phyloP scores from a whole-genome alignment of 2,329 filamentous ascomycete genomes.

The Pseudocercospora ulei region DNA sequence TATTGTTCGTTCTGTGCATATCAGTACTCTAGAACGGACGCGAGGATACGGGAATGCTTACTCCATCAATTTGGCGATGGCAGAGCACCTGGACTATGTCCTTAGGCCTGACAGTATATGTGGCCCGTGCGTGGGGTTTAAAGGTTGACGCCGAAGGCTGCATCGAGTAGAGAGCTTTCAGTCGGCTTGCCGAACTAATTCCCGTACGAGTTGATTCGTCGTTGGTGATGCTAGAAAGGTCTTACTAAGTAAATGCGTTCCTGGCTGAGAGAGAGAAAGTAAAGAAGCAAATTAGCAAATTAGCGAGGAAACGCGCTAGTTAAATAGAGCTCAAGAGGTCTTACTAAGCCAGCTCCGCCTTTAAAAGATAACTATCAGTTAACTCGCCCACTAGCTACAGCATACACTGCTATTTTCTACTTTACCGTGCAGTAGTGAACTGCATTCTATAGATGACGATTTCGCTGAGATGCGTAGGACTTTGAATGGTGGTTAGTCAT shows the following conservation, averaged over 20 bases:
- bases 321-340: conserved; percentile 4
- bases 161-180: no score
- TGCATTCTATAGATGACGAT: no score
- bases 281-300: background rate
- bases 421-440: no score
- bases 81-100: conserved; percentile 27
- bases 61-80: conserved; percentile 25
- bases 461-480: no score
- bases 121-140: conserved; percentile 19
- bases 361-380: background rate
- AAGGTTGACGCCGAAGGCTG: conserved; percentile 7
- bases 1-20: conserved; percentile 36
- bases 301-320: conserved; percentile 2
- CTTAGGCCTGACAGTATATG: conserved; percentile 17
- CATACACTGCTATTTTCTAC: no score
- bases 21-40: background rate
- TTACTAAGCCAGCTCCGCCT: conserved; percentile 1
- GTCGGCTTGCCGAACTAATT: no score
- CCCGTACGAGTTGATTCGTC: no score
- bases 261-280: conserved; percentile 1
- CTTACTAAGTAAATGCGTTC: background rate
- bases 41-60: conserved; percentile 18
- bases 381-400: no score
- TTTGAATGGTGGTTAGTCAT: no score
- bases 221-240: background rate